These are phyloP conservation scores for Nelumbo lutea DNA, from an alignment of 164 flowering plant species.

Conservation along the genomic window DNA sequence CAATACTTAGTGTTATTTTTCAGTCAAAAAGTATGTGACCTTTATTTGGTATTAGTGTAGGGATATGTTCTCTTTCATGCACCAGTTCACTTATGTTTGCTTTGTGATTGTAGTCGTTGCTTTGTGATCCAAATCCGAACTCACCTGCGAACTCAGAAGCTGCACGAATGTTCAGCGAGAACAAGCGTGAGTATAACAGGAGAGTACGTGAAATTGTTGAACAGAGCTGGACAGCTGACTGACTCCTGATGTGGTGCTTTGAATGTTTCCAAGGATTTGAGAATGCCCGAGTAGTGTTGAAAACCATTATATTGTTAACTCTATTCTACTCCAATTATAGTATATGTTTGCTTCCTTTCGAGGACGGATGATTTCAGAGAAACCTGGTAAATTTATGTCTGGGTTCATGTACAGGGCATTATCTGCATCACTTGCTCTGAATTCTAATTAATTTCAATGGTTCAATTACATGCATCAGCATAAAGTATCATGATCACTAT, in stretches of 20 bases:
- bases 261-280: background rate
- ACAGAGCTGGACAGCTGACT: conserved; percentile 93
- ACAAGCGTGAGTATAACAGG: conserved; percentile 73
- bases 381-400: too few relatives aligned
- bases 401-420: too few relatives aligned
- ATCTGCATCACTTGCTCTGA: too few relatives aligned
- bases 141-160: conserved; percentile 94
- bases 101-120: conserved; percentile 51
- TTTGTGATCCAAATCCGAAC: conserved; percentile 84
- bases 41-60: too few relatives aligned
- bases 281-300: background rate
- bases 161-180: conserved; percentile 78
- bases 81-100: too few relatives aligned
- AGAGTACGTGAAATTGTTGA: conserved; percentile 75
- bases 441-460: too few relatives aligned
- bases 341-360: background rate
- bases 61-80: too few relatives aligned
- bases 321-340: background rate
- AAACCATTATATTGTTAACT: background rate
- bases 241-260: background rate
- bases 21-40: too few relatives aligned
- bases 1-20: too few relatives aligned
- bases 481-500: too few relatives aligned
- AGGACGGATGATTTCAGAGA: background rate
- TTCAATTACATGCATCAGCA: too few relatives aligned